Evolutionary conservation across 108 stramenopile genomes (phyloP).

Genomic region (Mayamaea pseudoterrestris): DNA sequence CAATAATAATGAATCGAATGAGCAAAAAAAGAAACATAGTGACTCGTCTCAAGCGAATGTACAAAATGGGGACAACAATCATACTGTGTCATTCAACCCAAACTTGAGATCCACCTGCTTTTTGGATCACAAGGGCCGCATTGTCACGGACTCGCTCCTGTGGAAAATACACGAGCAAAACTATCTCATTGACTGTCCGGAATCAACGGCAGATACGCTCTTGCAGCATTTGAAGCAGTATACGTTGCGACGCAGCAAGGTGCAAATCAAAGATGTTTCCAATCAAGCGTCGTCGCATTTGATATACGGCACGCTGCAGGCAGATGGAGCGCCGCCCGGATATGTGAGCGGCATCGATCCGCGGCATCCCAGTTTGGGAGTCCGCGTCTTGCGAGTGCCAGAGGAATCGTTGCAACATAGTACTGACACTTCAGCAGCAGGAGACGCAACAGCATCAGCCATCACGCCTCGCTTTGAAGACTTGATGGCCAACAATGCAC

Average conservation of each 20-base stretch:
- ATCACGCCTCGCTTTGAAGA: slow-evolving; percentile 5
- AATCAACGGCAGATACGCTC: slow-evolving; percentile 34
- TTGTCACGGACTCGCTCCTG: slow-evolving; percentile 65
- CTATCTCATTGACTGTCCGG: slow-evolving; percentile 68
- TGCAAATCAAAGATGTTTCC: slow-evolving; percentile 39
- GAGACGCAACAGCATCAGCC: neutral
- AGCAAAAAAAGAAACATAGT: neutral
- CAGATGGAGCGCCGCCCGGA: slow-evolving; percentile 33
- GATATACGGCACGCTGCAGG: slow-evolving; percentile 70
- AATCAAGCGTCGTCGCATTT: slow-evolving; percentile 47
- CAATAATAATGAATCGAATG: too few species aligned
- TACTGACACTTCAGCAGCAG: neutral
- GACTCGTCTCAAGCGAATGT: too few species aligned
- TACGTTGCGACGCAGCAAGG: slow-evolving; percentile 58
- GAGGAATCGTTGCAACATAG: slow-evolving; percentile 5
- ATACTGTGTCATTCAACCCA: slow-evolving; percentile 40
- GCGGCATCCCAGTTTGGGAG: slow-evolving; percentile 70
- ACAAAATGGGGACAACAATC: slow-evolving; percentile 9
- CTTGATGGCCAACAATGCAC: slow-evolving; percentile 2
- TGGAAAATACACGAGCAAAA: slow-evolving; percentile 58
- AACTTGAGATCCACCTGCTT: slow-evolving; percentile 58
- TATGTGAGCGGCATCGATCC: slow-evolving; percentile 68
- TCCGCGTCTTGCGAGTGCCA: slow-evolving; percentile 47
- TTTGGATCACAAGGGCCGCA: slow-evolving; percentile 72
- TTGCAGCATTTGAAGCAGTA: slow-evolving; percentile 53